Base-by-base conservation (phyloP, 176 grass and related monocot species). In the Tuctoria greenei region DNA sequence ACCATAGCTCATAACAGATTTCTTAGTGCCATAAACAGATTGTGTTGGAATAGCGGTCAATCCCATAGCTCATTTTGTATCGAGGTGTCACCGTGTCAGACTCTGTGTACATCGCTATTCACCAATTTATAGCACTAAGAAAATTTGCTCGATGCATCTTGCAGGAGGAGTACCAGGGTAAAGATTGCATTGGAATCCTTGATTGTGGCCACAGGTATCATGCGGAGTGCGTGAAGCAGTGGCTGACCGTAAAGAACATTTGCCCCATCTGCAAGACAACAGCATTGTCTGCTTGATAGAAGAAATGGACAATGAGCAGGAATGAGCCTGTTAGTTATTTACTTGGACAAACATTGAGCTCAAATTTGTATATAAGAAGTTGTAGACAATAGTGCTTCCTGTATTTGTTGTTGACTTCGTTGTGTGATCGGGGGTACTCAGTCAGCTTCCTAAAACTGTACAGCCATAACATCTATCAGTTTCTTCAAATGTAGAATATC, bases 241-340 rank as follows among this genome's bases (percentile, higher is more conserved):
- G 89, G 89, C 72, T 92, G 59, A 44, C 74, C 59, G 76, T 92
- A 72, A 92, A 92, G 74, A 92, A 92, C 70, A 24, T 88, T 54
- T 88, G 89, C 82, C 89, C 89, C 64, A 85, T 92, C 70, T 92
- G 85, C 89, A 92, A 92, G 83, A 82, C 78, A 70, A 75, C 89
- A 61, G 89, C 82, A 79, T 75, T 92, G 79, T 82, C 82, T 62
- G 18, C 64, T 41, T 41, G 66, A 77, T 56, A 72, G 64, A 77
- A 87, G 66, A 71, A 64, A 72, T 62, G 68, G 81, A 68, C 56
- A 83, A 81, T 51, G 68, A 79, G 37, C 74, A 45, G 39, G 73
- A 87, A 81, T 77, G 58, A 84, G 38, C 42, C 63, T 69, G 54
- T 51, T 31, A 47, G 61, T 62, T 70, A 74, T 87, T 77, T 84